phyloP scores from a whole-genome alignment of 345 rosid genomes.

The Brassica incana region DNA sequence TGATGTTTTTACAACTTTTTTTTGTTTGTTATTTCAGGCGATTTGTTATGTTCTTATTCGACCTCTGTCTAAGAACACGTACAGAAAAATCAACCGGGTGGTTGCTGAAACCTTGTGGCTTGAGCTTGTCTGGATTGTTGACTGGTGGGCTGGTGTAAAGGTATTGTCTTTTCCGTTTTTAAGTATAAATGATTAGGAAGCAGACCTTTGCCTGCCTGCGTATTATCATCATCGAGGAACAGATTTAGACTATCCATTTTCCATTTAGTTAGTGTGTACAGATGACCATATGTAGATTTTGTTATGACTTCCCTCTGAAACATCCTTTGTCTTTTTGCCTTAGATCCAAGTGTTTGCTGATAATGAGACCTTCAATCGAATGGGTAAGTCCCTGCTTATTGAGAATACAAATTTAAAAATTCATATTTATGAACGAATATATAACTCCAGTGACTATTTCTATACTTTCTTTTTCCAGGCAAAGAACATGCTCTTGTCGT shows the following conservation, averaged over 20 bases:
- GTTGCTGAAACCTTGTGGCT: conserved; percentile 87
- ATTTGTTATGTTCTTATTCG: conserved; percentile 65
- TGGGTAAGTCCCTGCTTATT: conserved; percentile 57
- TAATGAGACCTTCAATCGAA: conserved; percentile 60
- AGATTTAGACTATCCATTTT: background rate
- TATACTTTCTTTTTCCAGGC: conserved; percentile 49
- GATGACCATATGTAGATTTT: background rate
- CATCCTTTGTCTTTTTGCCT: conserved; percentile 25
- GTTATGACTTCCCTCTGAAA: background rate
- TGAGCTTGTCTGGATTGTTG: conserved; percentile 87
- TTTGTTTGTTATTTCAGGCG: conserved; percentile 56
- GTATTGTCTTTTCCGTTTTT: conserved; percentile 37
- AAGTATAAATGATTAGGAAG: background rate
- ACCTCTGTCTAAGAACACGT: conserved; percentile 73
- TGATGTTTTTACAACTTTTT: background rate
- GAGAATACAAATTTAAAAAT: background rate
- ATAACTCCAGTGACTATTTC: too few species aligned
- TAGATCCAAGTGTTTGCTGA: conserved; percentile 81
- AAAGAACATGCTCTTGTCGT: conserved; percentile 86
- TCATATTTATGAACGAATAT: too few species aligned
- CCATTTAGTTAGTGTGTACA: background rate
- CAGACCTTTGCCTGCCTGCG: background rate
- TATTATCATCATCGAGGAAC: background rate
- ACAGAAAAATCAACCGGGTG: conserved; percentile 69
- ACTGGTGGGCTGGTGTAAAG: conserved; percentile 98